A percentile compares a stretch with the other conserved stretches of the same genome.
Evolutionary conservation across 371 early-diverging fungal species (phyloP).

Genomic region (Choanephora cucurbitarum): DNA sequence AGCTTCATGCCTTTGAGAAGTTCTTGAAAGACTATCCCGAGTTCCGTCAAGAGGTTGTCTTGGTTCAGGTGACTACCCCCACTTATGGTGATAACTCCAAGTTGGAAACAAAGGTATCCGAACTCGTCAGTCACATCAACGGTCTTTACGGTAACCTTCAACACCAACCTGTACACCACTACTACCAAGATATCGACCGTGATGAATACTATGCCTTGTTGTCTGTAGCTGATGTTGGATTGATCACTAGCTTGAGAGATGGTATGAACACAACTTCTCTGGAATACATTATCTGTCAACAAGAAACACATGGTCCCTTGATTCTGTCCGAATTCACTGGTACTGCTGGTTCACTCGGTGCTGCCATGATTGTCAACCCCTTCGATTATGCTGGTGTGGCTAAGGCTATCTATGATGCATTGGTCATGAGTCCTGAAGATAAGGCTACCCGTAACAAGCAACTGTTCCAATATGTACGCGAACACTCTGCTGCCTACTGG

Average conservation of each 20-base stretch:
- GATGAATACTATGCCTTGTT: constrained; percentile 97
- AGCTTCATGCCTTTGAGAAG: constrained; percentile 92
- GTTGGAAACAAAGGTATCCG: constrained; percentile 84
- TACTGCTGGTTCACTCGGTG: constrained; percentile 87
- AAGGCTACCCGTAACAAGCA: constrained; percentile 77
- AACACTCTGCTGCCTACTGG: constrained; percentile 92
- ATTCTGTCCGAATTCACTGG: constrained; percentile 98
- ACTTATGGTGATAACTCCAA: constrained; percentile 60
- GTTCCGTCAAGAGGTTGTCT: constrained; percentile 85
- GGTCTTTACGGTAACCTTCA: constrained; percentile 94
- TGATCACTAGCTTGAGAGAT: constrained; percentile 96
- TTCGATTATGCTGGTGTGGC: constrained; percentile 95
- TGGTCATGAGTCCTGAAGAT: constrained; percentile 80
- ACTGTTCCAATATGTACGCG: constrained; percentile 79
- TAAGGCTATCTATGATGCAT: constrained; percentile 83
- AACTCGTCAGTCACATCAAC: constrained; percentile 92
- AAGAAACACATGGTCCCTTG: constrained; percentile 86
- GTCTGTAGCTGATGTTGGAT: constrained; percentile 89
- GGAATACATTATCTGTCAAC: constrained; percentile 97
- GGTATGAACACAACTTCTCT: constrained; percentile 99
- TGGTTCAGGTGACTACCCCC: constrained; percentile 82
- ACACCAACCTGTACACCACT: constrained; percentile 94
- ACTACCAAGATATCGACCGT: constrained; percentile 92
- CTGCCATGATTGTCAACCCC: constrained; percentile 93
- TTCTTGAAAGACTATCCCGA: constrained; percentile 91